Base-by-base conservation (phyloP, 225 moss, liverwort and hornwort species). In the Sphagnum tenellum region DNA sequence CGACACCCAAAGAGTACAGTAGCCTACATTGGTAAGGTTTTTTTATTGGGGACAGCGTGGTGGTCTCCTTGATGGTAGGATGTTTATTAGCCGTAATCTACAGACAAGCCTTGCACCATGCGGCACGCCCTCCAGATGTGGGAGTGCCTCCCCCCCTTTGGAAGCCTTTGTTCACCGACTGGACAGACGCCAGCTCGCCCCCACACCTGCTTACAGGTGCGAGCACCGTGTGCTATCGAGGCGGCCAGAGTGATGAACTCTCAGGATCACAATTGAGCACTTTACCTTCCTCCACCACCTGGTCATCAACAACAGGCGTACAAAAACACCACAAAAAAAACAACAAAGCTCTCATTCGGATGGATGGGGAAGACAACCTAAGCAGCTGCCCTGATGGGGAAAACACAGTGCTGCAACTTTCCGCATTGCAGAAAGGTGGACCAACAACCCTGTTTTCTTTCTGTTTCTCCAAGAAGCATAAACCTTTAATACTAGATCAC, bases 101-200 rank as follows among this genome's bases (percentile, higher is more conserved):
- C 80, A 73, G 92, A 73, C 71, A 96, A 72, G 4, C 95, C 95
- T 83, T 96, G 95, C 78, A 96, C 89, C 95, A 96, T 96, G 86
- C 95, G 95, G 84, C 95, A 96, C 75, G 88, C 79, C 79, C 95
- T 91, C 95, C 95, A 96, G 73, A 96, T 82, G 78, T 96, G 95
- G 70, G 95, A 92, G 78, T 78, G 82, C 55, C 79, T 58, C 60
- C 75, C 73, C 75, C 73, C 69, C 65, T 69, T 67, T 64, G 75
- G 71, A 29, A 29, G 29, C 29, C 29, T 29, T 65, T 70, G 73
- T 56, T 61, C 70, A 55, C 64, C 59, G 62, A 68, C 73, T 76
- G 82, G 73, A 73, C 66, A 64, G 67, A 53, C 69, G 72, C 79
- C 79, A 79, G 79, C 79, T 76, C 82, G 78, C 82, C 82, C 82